These are phyloP conservation scores for Diaporthe amygdali DNA, from an alignment of 2,329 filamentous ascomycete genomes.

Conservation along the genomic window DNA sequence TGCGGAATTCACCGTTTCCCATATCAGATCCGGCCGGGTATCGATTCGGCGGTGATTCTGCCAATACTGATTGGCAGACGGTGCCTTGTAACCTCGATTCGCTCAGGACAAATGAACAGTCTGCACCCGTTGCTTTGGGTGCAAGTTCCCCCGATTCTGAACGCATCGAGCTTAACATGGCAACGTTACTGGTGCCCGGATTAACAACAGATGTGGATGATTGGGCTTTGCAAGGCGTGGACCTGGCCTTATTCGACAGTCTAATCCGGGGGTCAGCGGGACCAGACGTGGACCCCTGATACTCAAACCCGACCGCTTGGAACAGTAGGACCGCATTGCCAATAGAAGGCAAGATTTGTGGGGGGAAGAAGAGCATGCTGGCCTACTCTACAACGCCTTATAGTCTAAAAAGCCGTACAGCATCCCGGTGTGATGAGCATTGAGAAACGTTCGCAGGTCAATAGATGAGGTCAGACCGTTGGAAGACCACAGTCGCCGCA, in stretches of 20 bases:
- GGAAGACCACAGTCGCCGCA: not conserved
- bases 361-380: not conserved
- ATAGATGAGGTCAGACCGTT: not conserved
- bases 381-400: not conserved
- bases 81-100: not conserved
- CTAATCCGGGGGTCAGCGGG: conserved; percentile 3
- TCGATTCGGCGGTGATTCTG: not conserved
- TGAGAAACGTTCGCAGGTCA: not conserved
- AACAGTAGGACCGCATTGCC: not conserved
- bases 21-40: not conserved
- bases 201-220: conserved; percentile 30
- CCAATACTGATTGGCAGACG: not conserved
- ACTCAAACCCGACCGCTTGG: not conserved
- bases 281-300: not conserved
- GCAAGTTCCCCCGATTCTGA: not conserved
- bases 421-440: not conserved
- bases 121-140: not conserved
- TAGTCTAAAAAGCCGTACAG: not conserved
- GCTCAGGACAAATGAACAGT: not conserved
- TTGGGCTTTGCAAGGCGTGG: conserved; percentile 36
- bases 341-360: not conserved
- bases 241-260: conserved; percentile 33
- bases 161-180: not conserved
- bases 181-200: conserved; percentile 16
- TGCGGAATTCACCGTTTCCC: not conserved